Conservation (phyloP, 192 early-diverging fungal genomes). For the Mortierella antarctica region DNA sequence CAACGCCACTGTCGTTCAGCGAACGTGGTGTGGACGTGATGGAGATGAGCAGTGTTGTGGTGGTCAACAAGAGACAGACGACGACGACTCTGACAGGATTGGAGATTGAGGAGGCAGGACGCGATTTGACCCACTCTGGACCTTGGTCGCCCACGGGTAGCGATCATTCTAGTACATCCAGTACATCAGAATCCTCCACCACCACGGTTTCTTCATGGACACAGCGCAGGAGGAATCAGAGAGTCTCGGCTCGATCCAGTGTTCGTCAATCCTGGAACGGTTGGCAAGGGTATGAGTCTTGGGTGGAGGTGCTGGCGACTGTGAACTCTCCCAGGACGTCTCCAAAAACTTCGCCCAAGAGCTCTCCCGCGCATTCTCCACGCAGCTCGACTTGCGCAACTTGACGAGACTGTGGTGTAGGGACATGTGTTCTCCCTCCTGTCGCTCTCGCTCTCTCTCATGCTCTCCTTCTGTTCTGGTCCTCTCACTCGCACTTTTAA, state of each 20-base stretch:
- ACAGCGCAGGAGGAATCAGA: conserved; percentile 4
- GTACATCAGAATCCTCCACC: neutral
- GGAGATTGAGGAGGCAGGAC: conserved; percentile 14
- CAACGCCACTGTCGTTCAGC: neutral
- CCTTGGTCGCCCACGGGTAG: conserved; percentile 34
- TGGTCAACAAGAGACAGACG: neutral
- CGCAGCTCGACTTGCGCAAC: conserved; percentile 6
- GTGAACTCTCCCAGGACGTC: conserved; percentile 36
- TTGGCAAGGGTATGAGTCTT: conserved; percentile 53
- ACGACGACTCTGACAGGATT: neutral
- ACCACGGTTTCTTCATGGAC: conserved; percentile 10
- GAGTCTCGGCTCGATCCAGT: neutral
- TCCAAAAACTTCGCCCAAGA: conserved; percentile 27
- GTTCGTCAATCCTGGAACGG: conserved; percentile 40
- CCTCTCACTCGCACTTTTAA: neutral
- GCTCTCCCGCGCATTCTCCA: conserved; percentile 25
- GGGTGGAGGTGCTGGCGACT: conserved; percentile 37
- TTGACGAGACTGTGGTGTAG: neutral
- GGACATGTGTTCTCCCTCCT: neutral
- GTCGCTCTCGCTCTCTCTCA: neutral
- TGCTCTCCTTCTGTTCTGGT: neutral
- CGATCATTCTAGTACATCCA: conserved; percentile 8
- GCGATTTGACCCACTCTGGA: conserved; percentile 1
- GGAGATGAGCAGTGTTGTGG: conserved; percentile 29
- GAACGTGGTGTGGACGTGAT: neutral